These are phyloP conservation scores for Lyophyllum semitale DNA, from an alignment of 768 basidiomycete species.

Conservation along the genomic window DNA sequence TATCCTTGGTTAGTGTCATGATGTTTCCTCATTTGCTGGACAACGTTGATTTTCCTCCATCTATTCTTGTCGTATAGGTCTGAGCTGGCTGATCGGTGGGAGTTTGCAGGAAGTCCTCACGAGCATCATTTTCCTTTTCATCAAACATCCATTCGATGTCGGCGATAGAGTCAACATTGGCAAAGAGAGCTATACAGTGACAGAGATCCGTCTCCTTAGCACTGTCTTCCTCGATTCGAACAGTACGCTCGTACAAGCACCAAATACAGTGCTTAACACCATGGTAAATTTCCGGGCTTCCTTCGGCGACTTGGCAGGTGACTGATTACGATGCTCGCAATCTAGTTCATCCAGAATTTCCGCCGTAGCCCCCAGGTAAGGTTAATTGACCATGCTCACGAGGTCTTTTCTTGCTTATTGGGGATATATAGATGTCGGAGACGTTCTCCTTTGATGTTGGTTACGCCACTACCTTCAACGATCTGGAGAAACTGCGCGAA, in stretches of 20 bases:
- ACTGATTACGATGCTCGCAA: background rate
- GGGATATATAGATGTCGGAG: constrained; percentile 62
- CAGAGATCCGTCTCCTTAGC: constrained; percentile 83
- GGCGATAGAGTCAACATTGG: constrained; percentile 68
- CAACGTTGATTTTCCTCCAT: background rate
- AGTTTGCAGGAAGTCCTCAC: constrained; percentile 80
- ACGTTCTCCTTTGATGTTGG: constrained; percentile 80
- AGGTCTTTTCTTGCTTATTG: background rate
- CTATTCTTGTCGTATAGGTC: constrained; percentile 39
- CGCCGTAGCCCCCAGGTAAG: constrained; percentile 69
- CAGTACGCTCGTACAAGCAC: constrained; percentile 67
- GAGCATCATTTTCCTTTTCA: constrained; percentile 89
- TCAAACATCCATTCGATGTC: constrained; percentile 85
- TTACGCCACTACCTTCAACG: constrained; percentile 78
- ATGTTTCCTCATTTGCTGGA: background rate
- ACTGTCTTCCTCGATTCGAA: constrained; percentile 69
- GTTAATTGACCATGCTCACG: background rate
- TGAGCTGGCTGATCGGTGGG: constrained; percentile 86
- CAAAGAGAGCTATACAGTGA: constrained; percentile 70
- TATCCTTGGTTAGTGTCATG: constrained; percentile 41
- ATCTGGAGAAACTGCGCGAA: constrained; percentile 73
- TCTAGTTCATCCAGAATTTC: constrained; percentile 69
- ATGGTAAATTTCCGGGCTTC: constrained; percentile 37
- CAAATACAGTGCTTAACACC: constrained; percentile 61
- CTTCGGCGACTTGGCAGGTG: background rate